Base-by-base conservation (phyloP, 257 asterid species). In the Ilex aquifolium region DNA sequence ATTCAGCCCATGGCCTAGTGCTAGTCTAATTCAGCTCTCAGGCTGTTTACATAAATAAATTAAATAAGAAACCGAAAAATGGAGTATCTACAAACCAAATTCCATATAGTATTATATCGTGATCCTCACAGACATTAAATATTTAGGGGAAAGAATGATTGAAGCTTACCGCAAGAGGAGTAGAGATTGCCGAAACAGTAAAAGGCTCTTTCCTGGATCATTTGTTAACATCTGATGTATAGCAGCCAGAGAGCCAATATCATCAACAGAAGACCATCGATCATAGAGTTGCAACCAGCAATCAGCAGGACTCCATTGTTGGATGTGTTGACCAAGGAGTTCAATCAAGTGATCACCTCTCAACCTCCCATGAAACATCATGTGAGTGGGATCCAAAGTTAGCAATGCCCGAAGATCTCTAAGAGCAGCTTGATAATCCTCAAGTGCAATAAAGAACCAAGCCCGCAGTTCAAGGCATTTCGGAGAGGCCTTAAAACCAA, bases 281-380 rank as follows among this genome's bases (percentile, higher is more conserved):
- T 80, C 76, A 55, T 80, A 76, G 12, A 80, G 66, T 65, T 80
- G 85, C 80, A 80, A 67, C 85, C 85, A 80, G 71, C 85, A 76
- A 76, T 80, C 85, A 57, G 85, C 85, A 31, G 85, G 63, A 64
- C 82, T 76, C 85, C 85, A 80, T 27, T 62, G 71, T 27, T 71
- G 73, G 32, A 76, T 74, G 15, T 65, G 67, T 50, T 55, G 74
- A 65, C 64, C 64, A 50, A 80, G 76, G 50, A 76, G 71, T 68
- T 80, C 85, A 7, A 76, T 63, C 69, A 80, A 68, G 71, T 74
- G 78, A 63, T 77, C 82, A 31, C 75, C 80, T 72, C 82, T 80
- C 82, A 76, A 65, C 62, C 56, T 80, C 31, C 82, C 82, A 46
- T 48, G 61, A 71, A 80, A 80, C 80, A 80, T 68, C 78, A 76